Base-by-base conservation (phyloP, 169 alveolate species). In the Plasmodium ovale region DNA sequence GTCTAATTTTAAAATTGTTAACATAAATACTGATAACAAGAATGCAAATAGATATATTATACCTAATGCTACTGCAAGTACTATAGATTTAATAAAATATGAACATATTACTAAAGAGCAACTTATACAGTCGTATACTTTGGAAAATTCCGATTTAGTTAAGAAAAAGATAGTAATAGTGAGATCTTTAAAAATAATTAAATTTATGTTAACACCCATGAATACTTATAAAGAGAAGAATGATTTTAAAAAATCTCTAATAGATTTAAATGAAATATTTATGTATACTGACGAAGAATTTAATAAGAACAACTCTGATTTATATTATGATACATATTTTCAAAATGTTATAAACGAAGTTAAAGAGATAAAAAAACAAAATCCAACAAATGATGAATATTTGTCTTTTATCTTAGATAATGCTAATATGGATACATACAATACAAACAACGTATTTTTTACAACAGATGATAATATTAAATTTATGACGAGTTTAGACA, bases 81-180 rank as follows among this genome's bases (percentile, higher is more conserved):
- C 42, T 27, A n/a, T 59, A 9, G 88, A 74, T 59, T 14, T 74
- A 59, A 19, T 74, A 74, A 59, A 74, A 74, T 74, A 74, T 42
- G 88, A 74, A 29, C 64, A 74, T 65, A 33, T 74, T 59, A 44
- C 65, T n/a, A 74, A 35, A 47, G 3, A 25, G 37, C 74, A 74
- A 42, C n/a, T 42, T 12, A 74, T 74, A 37, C 42, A 74, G 29
- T 3, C 16, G 6, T 58, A 74, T 44, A 65, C 21, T 19, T 44
- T 39, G 6, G 88, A 74, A 29, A 58, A 39, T 16, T 59, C 88
- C 12, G 23, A 12, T 44, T 42, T 12, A 9, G 44, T 68, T 68
- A 68, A 68, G 27, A 68, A 27, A 68, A 68, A 68, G 35, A 44
- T 42, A 14, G 10, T 72, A 56, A 33, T 72, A n/a, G 5, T 56